These are phyloP conservation scores for Detonula confervacea DNA, from an alignment of 352 stramenopile species.

Conservation along the genomic window DNA sequence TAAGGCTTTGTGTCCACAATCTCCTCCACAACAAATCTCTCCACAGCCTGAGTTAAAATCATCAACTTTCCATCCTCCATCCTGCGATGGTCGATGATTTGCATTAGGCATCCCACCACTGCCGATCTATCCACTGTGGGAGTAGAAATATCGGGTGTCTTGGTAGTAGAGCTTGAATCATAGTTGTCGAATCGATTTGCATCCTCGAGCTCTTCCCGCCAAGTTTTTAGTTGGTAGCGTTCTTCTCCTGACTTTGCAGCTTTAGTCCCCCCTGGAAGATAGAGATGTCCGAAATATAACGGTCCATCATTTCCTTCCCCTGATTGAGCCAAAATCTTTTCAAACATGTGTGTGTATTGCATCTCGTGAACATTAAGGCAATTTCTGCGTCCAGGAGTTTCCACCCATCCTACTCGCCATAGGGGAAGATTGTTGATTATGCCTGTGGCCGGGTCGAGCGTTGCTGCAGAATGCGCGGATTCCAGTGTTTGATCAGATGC, in stretches of 20 bases:
- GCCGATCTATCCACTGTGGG: constrained; percentile 30
- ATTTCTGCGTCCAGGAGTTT: constrained; percentile 78
- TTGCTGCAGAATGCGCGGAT: background rate
- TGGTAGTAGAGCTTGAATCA: constrained; percentile 5
- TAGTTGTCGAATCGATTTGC: constrained; percentile 44
- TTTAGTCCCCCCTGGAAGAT: constrained; percentile 47
- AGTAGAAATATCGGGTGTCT: constrained; percentile 6
- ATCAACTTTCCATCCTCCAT: constrained; percentile 76
- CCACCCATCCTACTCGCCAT: constrained; percentile 71
- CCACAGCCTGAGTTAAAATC: constrained; percentile 72
- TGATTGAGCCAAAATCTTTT: constrained; percentile 53
- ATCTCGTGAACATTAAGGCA: constrained; percentile 78
- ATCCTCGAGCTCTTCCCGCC: constrained; percentile 47
- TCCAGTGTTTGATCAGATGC: background rate
- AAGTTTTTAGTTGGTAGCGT: constrained; percentile 56
- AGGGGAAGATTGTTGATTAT: constrained; percentile 67
- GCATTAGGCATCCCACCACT: constrained; percentile 70
- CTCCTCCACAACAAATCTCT: constrained; percentile 75
- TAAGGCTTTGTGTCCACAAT: constrained; percentile 66
- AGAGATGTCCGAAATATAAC: constrained; percentile 77
- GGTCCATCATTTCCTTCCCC: constrained; percentile 12
- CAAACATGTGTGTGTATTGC: constrained; percentile 81
- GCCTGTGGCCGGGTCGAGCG: constrained; percentile 56
- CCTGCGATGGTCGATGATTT: constrained; percentile 73
- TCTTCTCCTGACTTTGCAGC: constrained; percentile 38